These are phyloP conservation scores for Cystobasidiaceae sp. DNA, from an alignment of 1,284 basidiomycete genomes.

Conservation along the genomic window DNA sequence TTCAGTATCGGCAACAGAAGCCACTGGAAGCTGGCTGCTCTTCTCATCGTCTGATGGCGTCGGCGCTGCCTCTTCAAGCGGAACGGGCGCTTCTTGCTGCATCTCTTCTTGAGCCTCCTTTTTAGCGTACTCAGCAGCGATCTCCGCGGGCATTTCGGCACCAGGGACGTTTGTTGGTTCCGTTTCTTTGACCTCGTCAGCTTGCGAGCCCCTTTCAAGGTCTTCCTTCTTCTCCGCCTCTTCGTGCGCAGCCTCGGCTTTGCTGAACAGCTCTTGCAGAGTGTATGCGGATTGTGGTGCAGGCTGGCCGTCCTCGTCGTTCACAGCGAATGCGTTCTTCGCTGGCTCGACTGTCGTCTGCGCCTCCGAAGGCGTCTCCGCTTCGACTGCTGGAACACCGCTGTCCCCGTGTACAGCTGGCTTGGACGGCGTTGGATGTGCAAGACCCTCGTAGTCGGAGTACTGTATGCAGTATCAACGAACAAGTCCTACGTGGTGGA, in stretches of 20 bases:
- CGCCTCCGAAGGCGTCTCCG: conserved; percentile 7
- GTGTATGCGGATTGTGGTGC: conserved; percentile 11
- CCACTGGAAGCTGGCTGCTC: background rate
- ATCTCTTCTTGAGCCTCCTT: conserved; percentile 21
- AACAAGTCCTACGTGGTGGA: too few relatives aligned
- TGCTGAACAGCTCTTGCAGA: conserved; percentile 4
- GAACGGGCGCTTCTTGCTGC: conserved; percentile 20
- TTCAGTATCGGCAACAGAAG: conserved; percentile 5
- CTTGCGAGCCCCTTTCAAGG: background rate
- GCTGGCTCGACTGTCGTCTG: conserved; percentile 18
- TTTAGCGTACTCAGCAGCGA: background rate
- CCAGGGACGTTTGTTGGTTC: conserved; percentile 25
- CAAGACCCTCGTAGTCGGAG: conserved; percentile 21
- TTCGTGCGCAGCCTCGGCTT: conserved; percentile 15
- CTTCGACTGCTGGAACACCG: conserved; percentile 15
- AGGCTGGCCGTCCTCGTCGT: conserved; percentile 6
- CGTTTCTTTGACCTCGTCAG: conserved; percentile 16
- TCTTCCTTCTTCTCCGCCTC: conserved; percentile 30
- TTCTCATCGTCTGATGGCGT: conserved; percentile 21
- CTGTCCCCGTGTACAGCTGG: conserved; percentile 3
- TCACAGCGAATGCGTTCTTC: conserved; percentile 24
- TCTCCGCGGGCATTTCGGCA: conserved; percentile 8
- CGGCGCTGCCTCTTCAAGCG: conserved; percentile 26
- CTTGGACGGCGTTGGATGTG: conserved; percentile 17
- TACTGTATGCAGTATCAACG: conserved; percentile 12